These are phyloP conservation scores for Saccharum officinarum DNA, from an alignment of 176 grass and related monocot species.

Conservation along the genomic window DNA sequence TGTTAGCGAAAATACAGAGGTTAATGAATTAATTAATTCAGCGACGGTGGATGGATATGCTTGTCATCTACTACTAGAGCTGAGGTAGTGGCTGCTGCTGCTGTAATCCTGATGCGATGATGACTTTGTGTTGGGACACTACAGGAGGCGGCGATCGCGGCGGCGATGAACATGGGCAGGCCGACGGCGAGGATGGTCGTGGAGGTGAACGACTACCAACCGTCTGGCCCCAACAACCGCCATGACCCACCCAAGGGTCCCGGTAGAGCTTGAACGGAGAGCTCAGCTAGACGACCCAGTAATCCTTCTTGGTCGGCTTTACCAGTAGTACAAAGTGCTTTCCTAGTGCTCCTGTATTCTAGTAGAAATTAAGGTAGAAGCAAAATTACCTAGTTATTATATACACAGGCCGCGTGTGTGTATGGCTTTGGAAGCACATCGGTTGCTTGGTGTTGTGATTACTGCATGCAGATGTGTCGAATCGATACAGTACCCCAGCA, in stretches of 20 bases:
- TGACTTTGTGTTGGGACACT: not conserved
- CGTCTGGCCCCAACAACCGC: conserved; percentile 37
- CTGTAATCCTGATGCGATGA: not conserved
- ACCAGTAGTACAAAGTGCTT: not conserved
- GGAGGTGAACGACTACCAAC: conserved; percentile 62
- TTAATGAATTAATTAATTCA: not conserved
- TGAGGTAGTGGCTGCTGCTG: not conserved
- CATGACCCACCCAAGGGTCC: conserved; percentile 49
- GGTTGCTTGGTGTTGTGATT: not conserved
- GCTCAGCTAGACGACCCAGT: not conserved
- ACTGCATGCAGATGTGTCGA: not conserved
- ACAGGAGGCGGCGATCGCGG: not conserved
- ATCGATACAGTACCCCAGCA: not conserved
- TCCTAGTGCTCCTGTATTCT: not conserved
- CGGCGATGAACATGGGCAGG: not conserved
- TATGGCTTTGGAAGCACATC: not conserved
- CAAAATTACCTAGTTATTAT: not conserved
- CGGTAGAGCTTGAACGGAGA: conserved; percentile 23
- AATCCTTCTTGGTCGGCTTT: not conserved
- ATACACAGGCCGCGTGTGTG: not conserved
- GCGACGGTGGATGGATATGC: no score
- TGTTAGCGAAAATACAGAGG: not conserved
- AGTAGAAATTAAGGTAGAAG: not conserved
- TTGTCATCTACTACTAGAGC: no score
- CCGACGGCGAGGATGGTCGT: conserved; percentile 39